These are phyloP conservation scores for Porcisia deanei DNA, from an alignment of 208 protist species.

Conservation along the genomic window DNA sequence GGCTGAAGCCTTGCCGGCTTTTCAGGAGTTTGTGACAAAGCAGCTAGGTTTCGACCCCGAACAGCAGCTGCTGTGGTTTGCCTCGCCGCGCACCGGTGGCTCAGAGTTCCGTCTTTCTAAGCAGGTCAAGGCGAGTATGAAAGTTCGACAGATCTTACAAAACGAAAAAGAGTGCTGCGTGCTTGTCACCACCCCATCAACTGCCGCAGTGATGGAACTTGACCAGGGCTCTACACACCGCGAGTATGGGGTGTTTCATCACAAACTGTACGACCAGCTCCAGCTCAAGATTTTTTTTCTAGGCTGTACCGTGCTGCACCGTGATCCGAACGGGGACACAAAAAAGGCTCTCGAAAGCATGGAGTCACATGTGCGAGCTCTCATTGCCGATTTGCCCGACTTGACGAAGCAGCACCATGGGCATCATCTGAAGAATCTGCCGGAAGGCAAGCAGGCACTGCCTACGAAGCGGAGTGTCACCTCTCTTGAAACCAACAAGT, in stretches of 20 bases:
- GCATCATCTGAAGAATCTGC: conserved; percentile 42
- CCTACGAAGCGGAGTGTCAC: conserved; percentile 19
- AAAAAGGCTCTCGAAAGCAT: conserved; percentile 44
- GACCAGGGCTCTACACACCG: conserved; percentile 30
- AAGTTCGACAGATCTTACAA: conserved; percentile 58
- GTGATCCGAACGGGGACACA: conserved; percentile 32
- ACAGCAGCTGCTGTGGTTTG: conserved; percentile 70
- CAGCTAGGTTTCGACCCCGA: conserved; percentile 37
- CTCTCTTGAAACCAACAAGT: conserved; percentile 26
- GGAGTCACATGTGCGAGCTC: conserved; percentile 50
- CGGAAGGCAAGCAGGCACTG: conserved; percentile 6
- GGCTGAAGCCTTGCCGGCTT: conserved; percentile 58
- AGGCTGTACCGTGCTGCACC: conserved; percentile 65
- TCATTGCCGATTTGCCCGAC: conserved; percentile 54
- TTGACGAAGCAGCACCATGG: conserved; percentile 38
- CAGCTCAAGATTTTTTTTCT: conserved; percentile 75
- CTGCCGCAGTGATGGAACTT: conserved; percentile 38
- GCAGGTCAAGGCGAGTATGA: conserved; percentile 54
- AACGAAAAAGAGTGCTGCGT: conserved; percentile 72
- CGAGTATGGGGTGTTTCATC: conserved; percentile 76
- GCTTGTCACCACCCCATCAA: conserved; percentile 53
- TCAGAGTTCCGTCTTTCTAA: conserved; percentile 41
- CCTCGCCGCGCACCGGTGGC: conserved; percentile 26
- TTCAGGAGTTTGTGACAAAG: conserved; percentile 51
- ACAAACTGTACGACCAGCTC: conserved; percentile 86